Conservation (phyloP, 2,329 filamentous ascomycete genomes). For the Venturia effusa region DNA sequence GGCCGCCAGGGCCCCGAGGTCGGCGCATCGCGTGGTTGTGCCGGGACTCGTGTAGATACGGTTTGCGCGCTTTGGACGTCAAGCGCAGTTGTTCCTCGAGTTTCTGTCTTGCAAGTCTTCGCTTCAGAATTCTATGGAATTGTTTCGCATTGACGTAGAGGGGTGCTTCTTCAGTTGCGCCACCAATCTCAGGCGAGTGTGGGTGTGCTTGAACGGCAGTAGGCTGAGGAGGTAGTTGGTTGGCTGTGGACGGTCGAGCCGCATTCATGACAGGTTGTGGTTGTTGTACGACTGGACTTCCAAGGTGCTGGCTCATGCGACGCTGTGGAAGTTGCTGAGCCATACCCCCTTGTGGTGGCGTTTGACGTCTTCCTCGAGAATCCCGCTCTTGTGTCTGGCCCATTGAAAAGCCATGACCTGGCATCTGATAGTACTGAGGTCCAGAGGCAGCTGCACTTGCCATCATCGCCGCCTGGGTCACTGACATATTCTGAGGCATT, state of each 20-base stretch:
- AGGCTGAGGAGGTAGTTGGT: conserved; percentile 43
- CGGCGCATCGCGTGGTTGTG: conserved; percentile 98
- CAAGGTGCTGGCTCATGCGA: conserved; percentile 31
- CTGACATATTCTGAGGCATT: conserved; percentile 72
- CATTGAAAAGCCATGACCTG: conserved; percentile 49
- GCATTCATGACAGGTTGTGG: conserved; percentile 70
- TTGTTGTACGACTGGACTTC: conserved; percentile 46
- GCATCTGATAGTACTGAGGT: conserved; percentile 56
- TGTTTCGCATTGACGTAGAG: conserved; percentile 98
- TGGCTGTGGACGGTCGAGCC: conserved; percentile 37
- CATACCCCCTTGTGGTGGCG: conserved; percentile 9
- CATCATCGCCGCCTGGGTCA: conserved; percentile 85
- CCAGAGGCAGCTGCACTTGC: conserved; percentile 87
- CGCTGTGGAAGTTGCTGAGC: conserved; percentile 21
- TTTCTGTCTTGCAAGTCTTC: conserved; percentile 83
- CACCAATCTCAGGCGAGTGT: conserved; percentile 70
- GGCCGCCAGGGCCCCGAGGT: conserved; percentile 83
- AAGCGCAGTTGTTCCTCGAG: conserved; percentile 85
- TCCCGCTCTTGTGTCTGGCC: conserved; percentile 21
- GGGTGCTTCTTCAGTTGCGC: conserved; percentile 74
- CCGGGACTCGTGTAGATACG: conserved; percentile 91
- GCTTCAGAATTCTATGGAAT: conserved; percentile 93
- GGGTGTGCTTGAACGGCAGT: conserved; percentile 56
- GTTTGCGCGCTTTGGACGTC: conserved; percentile 91
- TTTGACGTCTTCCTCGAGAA: conserved; percentile 7